These are phyloP conservation scores for Talaromyces sp. DNA, from an alignment of 2,329 filamentous ascomycete genomes.

Conservation along the genomic window DNA sequence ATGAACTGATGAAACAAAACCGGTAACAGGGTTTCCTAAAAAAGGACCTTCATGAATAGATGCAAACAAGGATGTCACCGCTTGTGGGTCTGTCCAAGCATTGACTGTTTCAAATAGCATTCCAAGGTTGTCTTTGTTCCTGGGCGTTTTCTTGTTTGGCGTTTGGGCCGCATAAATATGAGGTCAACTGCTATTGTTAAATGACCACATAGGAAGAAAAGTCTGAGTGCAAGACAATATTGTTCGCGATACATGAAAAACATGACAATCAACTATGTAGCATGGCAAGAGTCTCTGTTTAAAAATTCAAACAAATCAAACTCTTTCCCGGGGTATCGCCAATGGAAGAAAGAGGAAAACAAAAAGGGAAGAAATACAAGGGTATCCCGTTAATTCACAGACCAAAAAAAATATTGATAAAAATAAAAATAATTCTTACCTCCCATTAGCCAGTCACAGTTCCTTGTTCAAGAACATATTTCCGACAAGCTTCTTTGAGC, in stretches of 20 bases:
- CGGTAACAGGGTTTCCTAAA: not conserved
- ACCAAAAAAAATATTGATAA: not conserved
- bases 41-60: not conserved
- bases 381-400: not conserved
- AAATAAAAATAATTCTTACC: not conserved
- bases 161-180: not conserved
- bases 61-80: not conserved
- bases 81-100: not conserved
- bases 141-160: not conserved
- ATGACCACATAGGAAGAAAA: not conserved
- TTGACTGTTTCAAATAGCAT: not conserved
- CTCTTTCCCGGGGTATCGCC: not conserved
- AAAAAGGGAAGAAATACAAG: not conserved
- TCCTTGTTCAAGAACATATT: slow-evolving; percentile 41
- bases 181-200: not conserved
- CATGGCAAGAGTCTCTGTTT: not conserved
- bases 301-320: not conserved
- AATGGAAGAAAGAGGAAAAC: not conserved
- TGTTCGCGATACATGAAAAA: not conserved
- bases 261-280: not conserved
- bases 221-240: not conserved
- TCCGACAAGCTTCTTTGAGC: slow-evolving; percentile 54
- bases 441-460: slow-evolving; percentile 1
- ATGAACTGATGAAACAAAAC: not conserved
- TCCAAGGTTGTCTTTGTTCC: not conserved